These are phyloP conservation scores for Mycena rebaudengoi DNA, from an alignment of 768 basidiomycete genomes.

Conservation along the genomic window DNA sequence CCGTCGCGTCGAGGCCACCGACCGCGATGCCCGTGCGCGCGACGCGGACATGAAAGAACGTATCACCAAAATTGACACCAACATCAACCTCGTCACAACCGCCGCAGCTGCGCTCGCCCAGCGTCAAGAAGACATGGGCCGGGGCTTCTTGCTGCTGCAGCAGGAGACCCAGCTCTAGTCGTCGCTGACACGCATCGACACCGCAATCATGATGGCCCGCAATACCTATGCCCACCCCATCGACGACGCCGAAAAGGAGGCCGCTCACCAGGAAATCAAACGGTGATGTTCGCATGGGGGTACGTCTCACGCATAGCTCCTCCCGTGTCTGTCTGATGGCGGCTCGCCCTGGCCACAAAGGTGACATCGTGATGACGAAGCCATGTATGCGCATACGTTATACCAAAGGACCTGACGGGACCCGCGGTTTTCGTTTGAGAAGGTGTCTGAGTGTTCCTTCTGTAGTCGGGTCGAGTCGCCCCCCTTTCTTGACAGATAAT, in stretches of 20 bases:
- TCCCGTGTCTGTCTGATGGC: not conserved
- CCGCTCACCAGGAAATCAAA: not conserved
- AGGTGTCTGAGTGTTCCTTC: not conserved
- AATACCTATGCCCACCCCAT: not conserved
- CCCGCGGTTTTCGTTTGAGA: not conserved
- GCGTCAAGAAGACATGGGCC: not conserved
- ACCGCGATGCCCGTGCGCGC: not conserved
- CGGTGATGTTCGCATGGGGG: not conserved
- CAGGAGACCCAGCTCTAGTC: not conserved
- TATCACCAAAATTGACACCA: not conserved
- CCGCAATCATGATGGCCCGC: not conserved
- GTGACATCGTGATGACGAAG: not conserved
- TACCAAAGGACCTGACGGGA: slow-evolving; percentile 14
- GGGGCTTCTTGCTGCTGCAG: not conserved
- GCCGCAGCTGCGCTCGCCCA: not conserved
- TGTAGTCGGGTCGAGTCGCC: not conserved
- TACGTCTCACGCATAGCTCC: not conserved
- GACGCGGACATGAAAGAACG: not conserved
- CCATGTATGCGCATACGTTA: not conserved
- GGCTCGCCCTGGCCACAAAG: not conserved
- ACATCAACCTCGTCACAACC: not conserved
- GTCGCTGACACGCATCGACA: not conserved
- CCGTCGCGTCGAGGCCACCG: not conserved
- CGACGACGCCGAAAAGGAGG: not conserved
- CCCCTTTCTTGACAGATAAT: not conserved